Percentiles rank a stretch among this genome's conserved stretches.
phyloP scores from a whole-genome alignment of 306 rosid species.

The Carpinus fangiana region DNA sequence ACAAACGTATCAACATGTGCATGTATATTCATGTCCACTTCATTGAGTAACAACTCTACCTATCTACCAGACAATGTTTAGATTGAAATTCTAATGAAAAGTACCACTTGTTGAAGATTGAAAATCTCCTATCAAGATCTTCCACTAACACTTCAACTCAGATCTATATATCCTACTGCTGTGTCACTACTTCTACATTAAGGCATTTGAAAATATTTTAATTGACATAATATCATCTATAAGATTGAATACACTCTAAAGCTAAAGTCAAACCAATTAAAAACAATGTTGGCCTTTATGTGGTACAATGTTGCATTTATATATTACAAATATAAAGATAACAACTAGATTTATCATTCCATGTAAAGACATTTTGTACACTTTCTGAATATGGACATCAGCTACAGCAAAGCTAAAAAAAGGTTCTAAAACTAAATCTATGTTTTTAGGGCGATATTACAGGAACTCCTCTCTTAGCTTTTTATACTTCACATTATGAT shows the following conservation, averaged over 20 bases:
- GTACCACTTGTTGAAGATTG: too few relatives aligned
- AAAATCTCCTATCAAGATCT: too few relatives aligned
- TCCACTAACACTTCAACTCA: too few relatives aligned
- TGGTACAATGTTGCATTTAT: neutral
- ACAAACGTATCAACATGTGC: neutral
- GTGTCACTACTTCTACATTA: neutral
- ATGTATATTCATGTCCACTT: neutral
- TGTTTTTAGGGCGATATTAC: neutral
- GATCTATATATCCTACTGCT: neutral
- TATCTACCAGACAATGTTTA: neutral
- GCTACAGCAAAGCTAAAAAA: neutral
- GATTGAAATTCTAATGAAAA: too few relatives aligned
- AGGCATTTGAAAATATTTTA: neutral
- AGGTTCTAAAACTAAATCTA: neutral
- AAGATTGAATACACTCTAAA: neutral
- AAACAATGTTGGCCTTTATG: neutral
- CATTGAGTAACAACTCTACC: neutral
- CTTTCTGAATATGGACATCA: conserved; percentile 2
- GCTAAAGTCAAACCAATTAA: neutral
- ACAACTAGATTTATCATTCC: neutral
- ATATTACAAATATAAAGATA: neutral
- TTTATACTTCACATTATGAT: conserved; percentile 8
- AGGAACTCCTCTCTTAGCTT: conserved; percentile 11
- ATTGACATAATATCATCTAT: neutral
- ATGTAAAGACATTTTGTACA: too few relatives aligned